Conservation (phyloP, 2,329 filamentous ascomycete genomes). For the Leptosphaerulina australis region DNA sequence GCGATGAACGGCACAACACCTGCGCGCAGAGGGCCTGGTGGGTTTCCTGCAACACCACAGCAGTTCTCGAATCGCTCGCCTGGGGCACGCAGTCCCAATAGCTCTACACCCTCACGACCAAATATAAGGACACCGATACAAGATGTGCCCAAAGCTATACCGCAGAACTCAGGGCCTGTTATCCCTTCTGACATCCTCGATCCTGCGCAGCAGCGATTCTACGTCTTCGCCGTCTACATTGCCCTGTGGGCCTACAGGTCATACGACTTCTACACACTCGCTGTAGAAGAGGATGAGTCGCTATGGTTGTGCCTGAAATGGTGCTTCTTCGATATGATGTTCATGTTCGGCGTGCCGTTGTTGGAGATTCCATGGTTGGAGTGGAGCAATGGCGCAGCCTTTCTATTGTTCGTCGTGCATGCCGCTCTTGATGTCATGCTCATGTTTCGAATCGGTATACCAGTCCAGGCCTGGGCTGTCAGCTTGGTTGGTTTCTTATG, state of each 20-base stretch:
- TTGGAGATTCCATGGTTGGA: slow-evolving; percentile 96
- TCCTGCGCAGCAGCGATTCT: slow-evolving; percentile 88
- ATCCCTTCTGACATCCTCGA: slow-evolving; percentile 84
- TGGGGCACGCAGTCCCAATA: slow-evolving; percentile 32
- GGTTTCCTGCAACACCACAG: slow-evolving; percentile 77
- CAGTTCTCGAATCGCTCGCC: slow-evolving; percentile 53
- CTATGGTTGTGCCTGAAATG: slow-evolving; percentile 93
- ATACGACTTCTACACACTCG: slow-evolving; percentile 80
- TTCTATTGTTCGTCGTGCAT: slow-evolving; percentile 73
- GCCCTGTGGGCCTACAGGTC: slow-evolving; percentile 79
- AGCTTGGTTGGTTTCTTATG: slow-evolving; percentile 81
- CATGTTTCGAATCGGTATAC: slow-evolving; percentile 89
- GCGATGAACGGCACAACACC: slow-evolving; percentile 80
- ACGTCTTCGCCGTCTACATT: slow-evolving; percentile 79
- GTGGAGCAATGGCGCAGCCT: slow-evolving; percentile 77
- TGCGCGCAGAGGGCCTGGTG: slow-evolving; percentile 71
- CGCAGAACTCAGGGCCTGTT: slow-evolving; percentile 61
- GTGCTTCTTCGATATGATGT: slow-evolving; percentile 83
- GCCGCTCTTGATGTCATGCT: slow-evolving; percentile 78
- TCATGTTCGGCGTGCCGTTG: slow-evolving; percentile 84
- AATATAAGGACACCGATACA: slow-evolving; percentile 46
- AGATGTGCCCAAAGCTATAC: slow-evolving; percentile 37
- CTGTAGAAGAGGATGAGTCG: slow-evolving; percentile 85
- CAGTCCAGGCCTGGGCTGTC: slow-evolving; percentile 74
- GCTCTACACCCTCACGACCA: slow-evolving; percentile 33